Evolutionary conservation across 306 rosid genomes (phyloP).

Genomic region (Cucumis melo): DNA sequence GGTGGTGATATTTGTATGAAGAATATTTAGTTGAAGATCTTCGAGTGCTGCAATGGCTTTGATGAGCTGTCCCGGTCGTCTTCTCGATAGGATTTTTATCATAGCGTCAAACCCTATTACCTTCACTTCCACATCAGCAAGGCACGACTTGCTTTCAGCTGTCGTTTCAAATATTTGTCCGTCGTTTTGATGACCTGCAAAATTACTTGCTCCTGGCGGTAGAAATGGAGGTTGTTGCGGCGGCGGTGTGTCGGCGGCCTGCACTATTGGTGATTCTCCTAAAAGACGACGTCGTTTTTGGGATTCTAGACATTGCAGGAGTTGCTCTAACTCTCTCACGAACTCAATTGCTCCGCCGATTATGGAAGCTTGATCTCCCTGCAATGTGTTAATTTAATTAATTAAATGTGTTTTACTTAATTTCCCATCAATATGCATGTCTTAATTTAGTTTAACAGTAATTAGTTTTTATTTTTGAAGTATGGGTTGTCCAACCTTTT

Average conservation of each 20-base stretch:
- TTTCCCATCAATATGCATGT: too few species aligned
- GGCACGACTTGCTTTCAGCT: slow-evolving; percentile 79
- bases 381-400: neutral
- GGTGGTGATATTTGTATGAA: slow-evolving; percentile 91
- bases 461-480: too few species aligned
- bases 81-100: slow-evolving; percentile 77
- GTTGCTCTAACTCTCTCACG: slow-evolving; percentile 88
- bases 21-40: slow-evolving; percentile 78
- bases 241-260: neutral
- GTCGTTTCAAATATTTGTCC: slow-evolving; percentile 32
- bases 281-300: slow-evolving; percentile 68
- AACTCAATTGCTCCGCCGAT: slow-evolving; percentile 98
- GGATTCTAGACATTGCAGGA: slow-evolving; percentile 86
- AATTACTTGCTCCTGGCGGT: slow-evolving; percentile 17
- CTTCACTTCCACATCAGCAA: slow-evolving; percentile 96
- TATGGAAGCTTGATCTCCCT: slow-evolving; percentile 99
- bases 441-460: too few species aligned
- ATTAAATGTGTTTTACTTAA: too few species aligned
- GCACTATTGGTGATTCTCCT: slow-evolving; percentile 50
- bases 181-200: slow-evolving; percentile 29
- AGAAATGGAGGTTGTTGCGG: slow-evolving; percentile 25
- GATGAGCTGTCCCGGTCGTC: slow-evolving; percentile 81
- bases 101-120: slow-evolving; percentile 78
- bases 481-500: too few species aligned
- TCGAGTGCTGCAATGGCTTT: slow-evolving; percentile 91